Percentiles rank a stretch among this genome's conserved stretches.
phyloP scores from a whole-genome alignment of 176 grass and related monocot species.

The Ensete ventricosum region DNA sequence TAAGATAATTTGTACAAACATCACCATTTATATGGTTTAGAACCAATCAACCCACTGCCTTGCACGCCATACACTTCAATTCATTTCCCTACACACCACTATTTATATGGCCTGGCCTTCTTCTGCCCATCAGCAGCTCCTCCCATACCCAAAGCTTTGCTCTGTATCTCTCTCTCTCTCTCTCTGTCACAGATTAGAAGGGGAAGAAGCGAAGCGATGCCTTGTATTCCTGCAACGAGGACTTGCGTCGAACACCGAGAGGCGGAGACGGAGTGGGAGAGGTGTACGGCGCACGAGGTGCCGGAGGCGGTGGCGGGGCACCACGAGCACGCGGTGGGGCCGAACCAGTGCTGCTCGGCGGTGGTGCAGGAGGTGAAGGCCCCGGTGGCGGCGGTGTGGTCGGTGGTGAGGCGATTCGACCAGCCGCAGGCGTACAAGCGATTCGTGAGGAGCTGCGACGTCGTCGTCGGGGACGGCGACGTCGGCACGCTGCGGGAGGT shows the following conservation, averaged over 20 bases:
- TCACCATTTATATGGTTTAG: too few species aligned
- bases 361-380: constrained; percentile 31
- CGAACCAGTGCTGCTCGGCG: constrained; percentile 11
- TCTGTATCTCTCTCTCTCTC: too few species aligned
- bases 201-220: not conserved
- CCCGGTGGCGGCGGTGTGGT: constrained; percentile 69
- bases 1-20: too few species aligned
- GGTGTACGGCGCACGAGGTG: not conserved
- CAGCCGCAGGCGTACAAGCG: constrained; percentile 78
- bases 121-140: too few species aligned
- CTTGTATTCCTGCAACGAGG: not conserved
- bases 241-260: not conserved
- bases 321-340: too few species aligned
- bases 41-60: too few species aligned
- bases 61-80: too few species aligned
- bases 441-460: constrained; percentile 70
- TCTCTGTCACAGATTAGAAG: not conserved
- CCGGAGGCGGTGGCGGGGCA: not conserved
- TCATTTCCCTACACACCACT: too few species aligned
- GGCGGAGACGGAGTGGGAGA: not conserved
- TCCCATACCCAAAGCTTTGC: too few species aligned
- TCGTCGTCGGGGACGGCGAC: constrained; percentile 34
- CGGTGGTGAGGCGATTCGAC: constrained; percentile 78
- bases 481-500: constrained; percentile 80
- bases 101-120: too few species aligned